These are phyloP conservation scores for Penicillium paneum DNA, from an alignment of 2,329 filamentous ascomycete species.

Conservation along the genomic window DNA sequence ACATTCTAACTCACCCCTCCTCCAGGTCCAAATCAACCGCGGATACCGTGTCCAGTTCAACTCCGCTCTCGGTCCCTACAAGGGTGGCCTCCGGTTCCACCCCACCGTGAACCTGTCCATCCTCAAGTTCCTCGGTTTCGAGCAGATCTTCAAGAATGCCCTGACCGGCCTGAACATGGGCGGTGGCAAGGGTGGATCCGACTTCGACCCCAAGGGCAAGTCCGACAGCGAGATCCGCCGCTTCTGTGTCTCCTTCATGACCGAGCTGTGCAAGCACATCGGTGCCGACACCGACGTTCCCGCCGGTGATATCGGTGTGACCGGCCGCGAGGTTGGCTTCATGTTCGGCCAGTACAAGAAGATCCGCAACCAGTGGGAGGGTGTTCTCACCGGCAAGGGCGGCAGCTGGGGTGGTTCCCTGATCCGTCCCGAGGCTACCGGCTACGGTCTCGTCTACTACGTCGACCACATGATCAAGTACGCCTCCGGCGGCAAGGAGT, in stretches of 20 bases:
- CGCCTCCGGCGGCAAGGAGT: slow-evolving; percentile 72
- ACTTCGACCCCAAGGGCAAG: slow-evolving; percentile 99
- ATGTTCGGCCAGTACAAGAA: slow-evolving; percentile 93
- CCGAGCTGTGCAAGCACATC: slow-evolving; percentile 91
- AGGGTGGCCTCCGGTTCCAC: slow-evolving; percentile 94
- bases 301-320: slow-evolving; percentile 94
- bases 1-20: too few species aligned
- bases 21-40: slow-evolving; percentile 75
- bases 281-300: slow-evolving; percentile 94
- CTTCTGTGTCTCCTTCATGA: slow-evolving; percentile 97
- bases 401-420: slow-evolving; percentile 86
- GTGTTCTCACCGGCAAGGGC: slow-evolving; percentile 94
- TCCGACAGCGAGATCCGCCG: slow-evolving; percentile 94
- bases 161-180: slow-evolving; percentile 93
- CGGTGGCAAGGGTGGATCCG: slow-evolving; percentile 94
- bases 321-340: slow-evolving; percentile 87
- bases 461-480: slow-evolving; percentile 93
- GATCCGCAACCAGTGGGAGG: slow-evolving; percentile 87
- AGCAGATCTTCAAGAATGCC: slow-evolving; percentile 99
- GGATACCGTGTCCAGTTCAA: slow-evolving; percentile 98
- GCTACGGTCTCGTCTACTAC: slow-evolving; percentile 95
- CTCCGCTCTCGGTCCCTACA: slow-evolving; percentile 94
- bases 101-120: slow-evolving; percentile 63
- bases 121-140: slow-evolving; percentile 97
- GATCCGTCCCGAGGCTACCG: slow-evolving; percentile 95